Evolutionary conservation across 139 green algal species (phyloP).

Genomic region (Volvox reticuliferus): DNA sequence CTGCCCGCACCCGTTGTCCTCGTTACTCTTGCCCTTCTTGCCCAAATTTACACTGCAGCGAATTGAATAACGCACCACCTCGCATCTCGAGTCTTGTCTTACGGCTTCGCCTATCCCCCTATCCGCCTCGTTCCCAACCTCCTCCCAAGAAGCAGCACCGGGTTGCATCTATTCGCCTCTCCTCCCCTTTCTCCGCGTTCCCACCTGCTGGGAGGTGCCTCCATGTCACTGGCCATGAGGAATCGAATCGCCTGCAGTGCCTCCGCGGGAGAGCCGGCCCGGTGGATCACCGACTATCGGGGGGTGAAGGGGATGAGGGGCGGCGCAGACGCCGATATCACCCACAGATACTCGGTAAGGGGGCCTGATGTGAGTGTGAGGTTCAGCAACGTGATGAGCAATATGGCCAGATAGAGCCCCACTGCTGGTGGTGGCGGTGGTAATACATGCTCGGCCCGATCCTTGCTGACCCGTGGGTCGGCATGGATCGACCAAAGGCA

Average conservation of each 20-base stretch:
- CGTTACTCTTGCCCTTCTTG: too few species aligned
- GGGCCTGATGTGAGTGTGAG: not conserved
- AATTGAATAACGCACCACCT: too few species aligned
- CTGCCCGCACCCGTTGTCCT: too few species aligned
- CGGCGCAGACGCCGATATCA: not conserved
- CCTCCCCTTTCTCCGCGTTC: not conserved
- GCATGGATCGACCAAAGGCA: too few species aligned
- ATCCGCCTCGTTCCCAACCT: not conserved
- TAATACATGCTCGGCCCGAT: too few species aligned
- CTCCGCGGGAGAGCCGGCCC: conserved; percentile 40
- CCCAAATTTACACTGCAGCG: too few species aligned
- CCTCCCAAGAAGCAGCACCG: not conserved
- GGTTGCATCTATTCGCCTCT: not conserved
- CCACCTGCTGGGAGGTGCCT: conserved; percentile 35
- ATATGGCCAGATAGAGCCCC: not conserved
- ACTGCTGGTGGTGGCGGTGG: not conserved
- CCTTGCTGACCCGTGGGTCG: too few species aligned
- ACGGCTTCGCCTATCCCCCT: not conserved
- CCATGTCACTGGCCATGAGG: conserved; percentile 46
- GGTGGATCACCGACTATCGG: conserved; percentile 23
- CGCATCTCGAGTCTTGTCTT: not conserved
- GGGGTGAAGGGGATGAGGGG: too few species aligned
- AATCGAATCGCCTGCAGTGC: conserved; percentile 66
- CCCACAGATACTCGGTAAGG: not conserved
- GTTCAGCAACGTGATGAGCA: not conserved